These are phyloP conservation scores for Blastocystis sp. DNA, from an alignment of 352 stramenopile species.

Conservation along the genomic window DNA sequence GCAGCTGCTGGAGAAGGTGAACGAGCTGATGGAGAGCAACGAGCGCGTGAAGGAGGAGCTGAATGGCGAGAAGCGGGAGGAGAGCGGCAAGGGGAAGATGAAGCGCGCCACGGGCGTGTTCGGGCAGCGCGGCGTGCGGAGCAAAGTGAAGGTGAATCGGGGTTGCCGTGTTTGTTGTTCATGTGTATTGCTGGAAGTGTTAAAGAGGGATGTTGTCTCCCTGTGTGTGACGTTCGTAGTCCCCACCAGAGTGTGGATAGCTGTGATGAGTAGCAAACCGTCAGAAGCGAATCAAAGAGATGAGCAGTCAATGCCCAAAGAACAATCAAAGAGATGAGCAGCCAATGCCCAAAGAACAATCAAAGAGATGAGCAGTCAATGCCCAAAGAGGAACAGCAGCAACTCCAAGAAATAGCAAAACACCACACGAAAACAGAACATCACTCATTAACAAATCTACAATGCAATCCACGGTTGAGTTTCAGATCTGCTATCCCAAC, in stretches of 20 bases:
- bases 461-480: neutral
- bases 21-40: too few species aligned
- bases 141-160: neutral
- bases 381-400: too few species aligned
- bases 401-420: too few species aligned
- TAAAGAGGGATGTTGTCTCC: neutral
- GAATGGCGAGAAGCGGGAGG: slow-evolving; percentile 5
- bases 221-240: neutral
- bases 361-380: too few species aligned
- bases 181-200: neutral
- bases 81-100: neutral
- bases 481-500: neutral
- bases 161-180: neutral
- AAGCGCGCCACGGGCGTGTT: too few species aligned
- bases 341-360: too few species aligned
- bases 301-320: too few species aligned
- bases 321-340: too few species aligned
- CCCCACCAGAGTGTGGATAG: slow-evolving; percentile 41
- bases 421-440: too few species aligned
- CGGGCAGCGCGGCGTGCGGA: neutral
- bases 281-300: too few species aligned
- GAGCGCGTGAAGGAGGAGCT: slow-evolving; percentile 37
- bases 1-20: too few species aligned
- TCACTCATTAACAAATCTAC: too few species aligned
- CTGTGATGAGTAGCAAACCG: slow-evolving; percentile 48